Base-by-base conservation (phyloP, 2,329 filamentous ascomycete species). In the Fusarium subglutinans region DNA sequence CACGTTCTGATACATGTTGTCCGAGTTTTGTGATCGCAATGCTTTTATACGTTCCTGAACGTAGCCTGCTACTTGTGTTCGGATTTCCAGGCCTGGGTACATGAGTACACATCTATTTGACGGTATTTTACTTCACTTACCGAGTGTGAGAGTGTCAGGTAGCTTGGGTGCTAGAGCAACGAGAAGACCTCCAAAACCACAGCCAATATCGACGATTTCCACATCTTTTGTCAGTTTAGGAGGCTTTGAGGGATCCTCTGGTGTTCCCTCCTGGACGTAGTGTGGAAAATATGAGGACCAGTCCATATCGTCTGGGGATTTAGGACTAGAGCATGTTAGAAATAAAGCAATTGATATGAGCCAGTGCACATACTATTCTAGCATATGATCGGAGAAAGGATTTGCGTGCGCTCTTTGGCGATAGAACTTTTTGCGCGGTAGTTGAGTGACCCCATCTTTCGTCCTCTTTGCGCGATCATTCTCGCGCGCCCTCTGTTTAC, bases 361-460 rank as follows among this genome's bases (percentile, higher is more conserved):
- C 48, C 41, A 67, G 47, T 20, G 43, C 64, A 69, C 76, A 37
- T 89, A 97, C 96, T 99, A 99, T 79, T 89, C 88, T 81, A 99
- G 87, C 66, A 90, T 87, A 86, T 99, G 96, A 80, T 99, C 96
- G 6, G 96, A 98, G 84, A 99, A 99, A 12, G 96, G 95, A 85
- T 99, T 99, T 72, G 96, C 96, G 85, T 99, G 96, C 43, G 96
- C 96, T 82, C 96, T 90, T 84, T 99, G 96, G 63, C 96, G 91
- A 83, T 98, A 99, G 85, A 96, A 98, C 85, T 93, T 96, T 87
- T 99, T 99, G 84, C 94, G 92, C 15, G 96, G 96, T 78, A 98
- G 84, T 78, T 90, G 88, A 13, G 90, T 84, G 44, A 84, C 83
- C 28, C 83, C 86, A 79, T 88, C 86, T 71, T 88, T 84, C 43